Evolutionary conservation across 2,329 filamentous ascomycete species (phyloP), one percentile per base, ranked within the genome.

Genomic region (Arthrinium puccinioides): DNA sequence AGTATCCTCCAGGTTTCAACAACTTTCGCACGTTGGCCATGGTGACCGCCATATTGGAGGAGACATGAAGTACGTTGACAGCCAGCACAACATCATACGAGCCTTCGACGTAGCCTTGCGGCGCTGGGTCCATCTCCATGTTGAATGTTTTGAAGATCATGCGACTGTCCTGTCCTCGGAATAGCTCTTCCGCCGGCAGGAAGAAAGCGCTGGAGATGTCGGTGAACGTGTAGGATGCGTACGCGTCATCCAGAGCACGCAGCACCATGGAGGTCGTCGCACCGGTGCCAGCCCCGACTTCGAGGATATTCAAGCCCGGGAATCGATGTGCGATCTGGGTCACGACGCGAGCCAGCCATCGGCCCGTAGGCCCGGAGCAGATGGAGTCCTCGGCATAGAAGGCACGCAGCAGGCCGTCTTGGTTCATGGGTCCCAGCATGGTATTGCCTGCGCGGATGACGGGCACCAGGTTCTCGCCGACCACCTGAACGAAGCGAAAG

Each of bases 141-240:
- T 32, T 21, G 9, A 32, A 20, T 5, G 19, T 13, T 4, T 14
- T 21, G 30, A 32, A 32, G 7, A 21, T 19, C 7, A 33, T 14
- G 6, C 19, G 10, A n/a, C 27, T 21, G 21, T 13, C 31, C 18
- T 21, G n/a, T 18, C 11, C 19, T 33, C 27, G 10, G 8, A 33
- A 33, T 20, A 10, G 10, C 31, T 33, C 31, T 6, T 21, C 16
- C 7, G 31, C 31, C 19, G 16, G 16, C 31, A 21, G 13, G 16
- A 33, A 33, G 18, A 33, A 33, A 5, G 16, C 31, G 21, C 16
- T 33, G 11, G 31, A 33, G 5, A 33, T 33, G 21, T 33, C 31
- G 18, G 31, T 33, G n/a, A 21, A 33, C 10, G 31, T 33, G 21
- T 33, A 33, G 18, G 8, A 21, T 19, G 16, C 16, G 16, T 20